Evolutionary conservation across 495 filamentous ascomycete genomes (phyloP), one percentile per base, ranked within the genome.

Genomic region (Xylaria curta): DNA sequence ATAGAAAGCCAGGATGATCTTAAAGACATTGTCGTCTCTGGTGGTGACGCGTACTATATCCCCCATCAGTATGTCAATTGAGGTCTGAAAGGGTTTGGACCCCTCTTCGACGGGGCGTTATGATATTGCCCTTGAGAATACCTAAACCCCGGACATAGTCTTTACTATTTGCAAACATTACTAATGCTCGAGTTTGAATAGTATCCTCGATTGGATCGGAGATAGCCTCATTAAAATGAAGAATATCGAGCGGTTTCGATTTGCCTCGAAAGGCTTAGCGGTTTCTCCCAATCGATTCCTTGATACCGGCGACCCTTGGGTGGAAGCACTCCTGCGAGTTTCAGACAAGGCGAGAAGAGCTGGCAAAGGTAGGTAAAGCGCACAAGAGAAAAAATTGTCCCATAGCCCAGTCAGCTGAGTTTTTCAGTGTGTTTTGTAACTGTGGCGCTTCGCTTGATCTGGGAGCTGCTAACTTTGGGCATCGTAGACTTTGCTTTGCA

Each of bases 11-110:
- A 80, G 40, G 82, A 86, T 0, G 77, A 59, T 0, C 74, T 89
- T 12, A 79, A 82, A 24, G 88, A 90, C 69, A 82, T 90, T 38
- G 87, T 89, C 8, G 81, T 90, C 7, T 90, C 88, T 0, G 88
- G 88, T 9, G 88, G 88, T 24, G 88, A 90, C 73, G 78, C 86
- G 12, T 90, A 85, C 74, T 87, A 87, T 62, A 79, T 88, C 2
- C 63, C 75, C 13, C 78, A 77, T 0, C 63, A 82, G 63, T 66
- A 66, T 40, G 63, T 51, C 28, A 42, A 5, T 44, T 7, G 3
- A 21, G 31, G 12, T 15, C 28, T 0, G 17, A 21, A 31, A 15
- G n/a, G 2, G 15, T 12, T 36, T 21, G 15, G 7, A 12, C 7
- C 3, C n/a, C 10, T 49, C 21, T 42, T 33, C 13, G 19, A 42